A percentile compares a stretch with the other conserved stretches of the same genome.
These are phyloP conservation scores for Taxillus chinensis DNA, from an alignment of 164 flowering plant species.

Conservation along the genomic window DNA sequence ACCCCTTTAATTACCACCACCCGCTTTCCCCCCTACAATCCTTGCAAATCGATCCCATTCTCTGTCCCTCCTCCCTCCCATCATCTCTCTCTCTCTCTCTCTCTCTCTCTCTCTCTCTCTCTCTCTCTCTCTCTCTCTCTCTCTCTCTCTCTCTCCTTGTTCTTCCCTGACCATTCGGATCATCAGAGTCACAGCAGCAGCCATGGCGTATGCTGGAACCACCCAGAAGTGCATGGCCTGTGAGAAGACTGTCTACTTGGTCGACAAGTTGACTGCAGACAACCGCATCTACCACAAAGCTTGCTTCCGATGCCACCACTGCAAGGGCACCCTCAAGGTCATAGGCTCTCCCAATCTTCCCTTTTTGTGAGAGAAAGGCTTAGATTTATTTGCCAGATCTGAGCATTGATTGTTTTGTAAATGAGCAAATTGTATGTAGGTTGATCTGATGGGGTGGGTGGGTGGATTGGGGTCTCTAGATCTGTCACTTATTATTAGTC, in stretches of 20 bases:
- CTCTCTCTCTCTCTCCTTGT: not conserved
- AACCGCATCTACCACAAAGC: conserved; percentile 76
- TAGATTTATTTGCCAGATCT: no score
- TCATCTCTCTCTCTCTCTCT: conserved; percentile 14
- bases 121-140: conserved; percentile 2
- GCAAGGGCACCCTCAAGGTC: conserved; percentile 93
- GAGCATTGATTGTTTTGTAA: no score
- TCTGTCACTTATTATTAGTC: no score
- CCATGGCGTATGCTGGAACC: conserved; percentile 87
- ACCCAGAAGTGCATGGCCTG: conserved; percentile 89
- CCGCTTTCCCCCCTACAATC: no score
- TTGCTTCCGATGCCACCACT: conserved; percentile 88
- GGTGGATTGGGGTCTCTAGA: no score
- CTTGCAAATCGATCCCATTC: no score
- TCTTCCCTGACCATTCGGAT: not conserved
- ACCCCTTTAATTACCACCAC: conserved; percentile 14
- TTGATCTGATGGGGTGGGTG: no score
- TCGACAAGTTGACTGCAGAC: conserved; percentile 78
- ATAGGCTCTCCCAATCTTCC: not conserved
- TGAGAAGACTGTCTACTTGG: conserved; percentile 83
- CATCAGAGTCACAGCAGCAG: conserved; percentile 3
- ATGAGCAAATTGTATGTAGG: no score
- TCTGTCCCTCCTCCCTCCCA: no score
- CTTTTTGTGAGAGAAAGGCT: not conserved
- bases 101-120: conserved; percentile 8